Evolutionary conservation across 73 alveolate species (phyloP).

Genomic region (Stentor roeselii): DNA sequence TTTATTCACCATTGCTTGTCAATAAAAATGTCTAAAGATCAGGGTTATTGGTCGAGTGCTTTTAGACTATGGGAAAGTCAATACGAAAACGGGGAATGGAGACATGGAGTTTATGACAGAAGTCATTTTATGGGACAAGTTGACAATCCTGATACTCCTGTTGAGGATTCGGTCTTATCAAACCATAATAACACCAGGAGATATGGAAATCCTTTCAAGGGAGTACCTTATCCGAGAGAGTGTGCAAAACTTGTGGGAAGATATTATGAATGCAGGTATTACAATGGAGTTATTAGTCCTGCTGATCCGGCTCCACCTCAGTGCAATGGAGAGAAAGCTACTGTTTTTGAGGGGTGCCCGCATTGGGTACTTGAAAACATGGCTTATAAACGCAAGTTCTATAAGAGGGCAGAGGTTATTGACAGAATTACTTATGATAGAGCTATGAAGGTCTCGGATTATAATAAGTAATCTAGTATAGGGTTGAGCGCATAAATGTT

Average conservation of each 20-base stretch:
- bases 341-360: conserved; percentile 76
- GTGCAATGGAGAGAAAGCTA: conserved; percentile 52
- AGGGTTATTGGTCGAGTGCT: not conserved
- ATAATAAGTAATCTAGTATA: conserved; percentile 38
- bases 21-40: not conserved
- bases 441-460: conserved; percentile 74
- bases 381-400: conserved; percentile 62
- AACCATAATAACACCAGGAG: not conserved
- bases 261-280: not conserved
- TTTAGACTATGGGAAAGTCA: not conserved
- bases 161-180: not conserved
- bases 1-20: too few species aligned
- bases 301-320: conserved; percentile 16
- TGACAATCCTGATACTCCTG: not conserved
- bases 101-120: not conserved
- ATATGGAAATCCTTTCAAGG: not conserved
- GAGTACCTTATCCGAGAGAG: conserved; percentile 19
- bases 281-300: conserved; percentile 11
- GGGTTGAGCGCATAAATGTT: too few species aligned
- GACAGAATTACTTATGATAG: conserved; percentile 72
- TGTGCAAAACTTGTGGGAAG: conserved; percentile 7
- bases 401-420: conserved; percentile 59
- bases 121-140: not conserved
- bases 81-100: not conserved
- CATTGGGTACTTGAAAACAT: conserved; percentile 69